Percentiles rank a stretch among this genome's conserved stretches.
These are phyloP conservation scores for Cyamopsis tetragonoloba DNA, from an alignment of 306 rosid species.

Conservation along the genomic window DNA sequence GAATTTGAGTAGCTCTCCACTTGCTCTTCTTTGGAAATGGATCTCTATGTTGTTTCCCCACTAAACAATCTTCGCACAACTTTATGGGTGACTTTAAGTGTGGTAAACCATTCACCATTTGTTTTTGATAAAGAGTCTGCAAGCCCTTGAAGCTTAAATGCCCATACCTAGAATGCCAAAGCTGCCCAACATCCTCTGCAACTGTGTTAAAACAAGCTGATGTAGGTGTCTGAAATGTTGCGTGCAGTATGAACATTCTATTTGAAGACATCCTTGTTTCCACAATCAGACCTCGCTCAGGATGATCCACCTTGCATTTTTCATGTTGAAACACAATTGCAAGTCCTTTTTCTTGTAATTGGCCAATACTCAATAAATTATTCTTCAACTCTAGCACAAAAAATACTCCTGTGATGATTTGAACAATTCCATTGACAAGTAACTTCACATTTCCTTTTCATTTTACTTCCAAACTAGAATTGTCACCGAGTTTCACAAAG, in stretches of 20 bases:
- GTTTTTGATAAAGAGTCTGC: not conserved
- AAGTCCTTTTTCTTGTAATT: not conserved
- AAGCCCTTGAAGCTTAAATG: not conserved
- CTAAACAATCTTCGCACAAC: not conserved
- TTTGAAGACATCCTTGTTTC: not conserved
- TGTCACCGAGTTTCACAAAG: not conserved
- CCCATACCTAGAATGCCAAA: not conserved
- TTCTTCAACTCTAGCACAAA: not conserved
- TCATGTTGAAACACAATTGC: not conserved
- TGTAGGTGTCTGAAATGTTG: not conserved
- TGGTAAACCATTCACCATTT: not conserved
- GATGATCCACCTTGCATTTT: not conserved
- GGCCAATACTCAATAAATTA: not conserved
- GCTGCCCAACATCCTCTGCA: not conserved
- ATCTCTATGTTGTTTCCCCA: not conserved
- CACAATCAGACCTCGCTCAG: not conserved
- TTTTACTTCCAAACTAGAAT: not conserved
- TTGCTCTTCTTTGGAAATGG: not conserved
- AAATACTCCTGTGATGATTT: not conserved
- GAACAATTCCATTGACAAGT: not conserved
- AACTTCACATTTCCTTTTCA: not conserved
- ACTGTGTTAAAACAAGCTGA: not conserved
- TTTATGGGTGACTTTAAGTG: not conserved
- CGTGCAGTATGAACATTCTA: not conserved
- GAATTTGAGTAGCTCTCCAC: not conserved